Percentiles rank a stretch among this genome's conserved stretches.
phyloP scores from a whole-genome alignment of 2,329 filamentous ascomycete genomes.

The Colletotrichum simmondsii region DNA sequence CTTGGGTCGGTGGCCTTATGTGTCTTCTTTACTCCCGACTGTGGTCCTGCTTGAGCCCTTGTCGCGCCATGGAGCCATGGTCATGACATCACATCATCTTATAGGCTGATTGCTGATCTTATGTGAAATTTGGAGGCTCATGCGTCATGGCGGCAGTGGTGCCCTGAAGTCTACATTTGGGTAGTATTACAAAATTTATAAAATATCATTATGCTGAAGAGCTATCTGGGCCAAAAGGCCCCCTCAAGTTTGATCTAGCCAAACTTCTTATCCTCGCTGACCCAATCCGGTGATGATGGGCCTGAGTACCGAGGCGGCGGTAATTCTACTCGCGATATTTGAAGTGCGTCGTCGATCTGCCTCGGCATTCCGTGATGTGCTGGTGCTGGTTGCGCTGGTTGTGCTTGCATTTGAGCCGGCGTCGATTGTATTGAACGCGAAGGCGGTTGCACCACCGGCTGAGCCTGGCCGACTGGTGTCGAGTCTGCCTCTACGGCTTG shows the following conservation, averaged over 20 bases:
- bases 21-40: no score
- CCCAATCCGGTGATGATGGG: slow-evolving; percentile 20
- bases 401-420: not conserved
- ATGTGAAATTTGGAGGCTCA: slow-evolving; percentile 1
- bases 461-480: slow-evolving; percentile 19
- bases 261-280: slow-evolving; percentile 27
- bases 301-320: slow-evolving; percentile 28
- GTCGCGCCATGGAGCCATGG: not conserved
- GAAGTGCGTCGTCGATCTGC: slow-evolving; percentile 27
- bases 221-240: slow-evolving; percentile 18
- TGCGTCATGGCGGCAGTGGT: slow-evolving; percentile 15
- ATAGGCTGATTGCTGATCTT: not conserved
- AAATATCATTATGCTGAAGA: slow-evolving; percentile 31
- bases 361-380: slow-evolving; percentile 21
- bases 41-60: no score
- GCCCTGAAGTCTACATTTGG: slow-evolving; percentile 12
- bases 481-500: slow-evolving; percentile 31
- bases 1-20: not conserved
- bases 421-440: slow-evolving; percentile 28
- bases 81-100: not conserved
- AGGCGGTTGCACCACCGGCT: not conserved
- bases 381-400: slow-evolving; percentile 9
- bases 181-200: slow-evolving; percentile 27
- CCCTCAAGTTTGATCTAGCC: slow-evolving; percentile 4
- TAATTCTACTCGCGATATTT: slow-evolving; percentile 32